These are phyloP conservation scores for Aspergillus biplanus DNA, from an alignment of 495 filamentous ascomycete species.

Conservation along the genomic window DNA sequence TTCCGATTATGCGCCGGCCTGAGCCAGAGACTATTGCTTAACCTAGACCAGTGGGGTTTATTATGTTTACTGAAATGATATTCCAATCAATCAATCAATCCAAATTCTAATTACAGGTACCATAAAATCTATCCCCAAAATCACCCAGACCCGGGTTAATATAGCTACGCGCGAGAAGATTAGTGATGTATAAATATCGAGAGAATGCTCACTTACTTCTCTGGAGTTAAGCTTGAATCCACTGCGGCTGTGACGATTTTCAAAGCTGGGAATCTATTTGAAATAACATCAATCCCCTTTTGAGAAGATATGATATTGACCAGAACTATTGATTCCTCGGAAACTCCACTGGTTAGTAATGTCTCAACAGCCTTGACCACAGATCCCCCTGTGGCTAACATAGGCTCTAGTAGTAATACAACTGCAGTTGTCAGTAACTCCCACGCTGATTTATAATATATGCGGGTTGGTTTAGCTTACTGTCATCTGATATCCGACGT, in stretches of 20 bases:
- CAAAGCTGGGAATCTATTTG: conserved; percentile 16
- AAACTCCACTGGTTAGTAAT: conserved; percentile 17
- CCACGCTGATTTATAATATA: background rate
- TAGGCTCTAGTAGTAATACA: conserved; percentile 28
- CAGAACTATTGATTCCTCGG: conserved; percentile 26
- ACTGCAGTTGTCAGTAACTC: conserved; percentile 10
- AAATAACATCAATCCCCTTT: conserved; percentile 22
- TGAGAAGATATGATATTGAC: conserved; percentile 26
- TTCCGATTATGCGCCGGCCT: conserved; percentile 20
- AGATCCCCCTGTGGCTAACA: conserved; percentile 31
- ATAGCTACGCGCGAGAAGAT: conserved; percentile 15
- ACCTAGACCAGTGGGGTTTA: background rate
- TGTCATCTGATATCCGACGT: conserved; percentile 14
- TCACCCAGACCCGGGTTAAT: conserved; percentile 29
- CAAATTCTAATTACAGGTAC: conserved; percentile 15
- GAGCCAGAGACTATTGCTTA: conserved; percentile 18
- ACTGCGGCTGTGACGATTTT: conserved; percentile 27
- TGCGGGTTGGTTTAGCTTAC: conserved; percentile 5
- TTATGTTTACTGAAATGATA: too few relatives aligned
- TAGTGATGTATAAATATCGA: background rate
- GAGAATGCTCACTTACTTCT: conserved; percentile 23
- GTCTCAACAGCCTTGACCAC: conserved; percentile 24
- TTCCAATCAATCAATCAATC: background rate
- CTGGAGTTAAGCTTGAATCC: conserved; percentile 21
- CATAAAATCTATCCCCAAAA: conserved; percentile 31